Base-by-base conservation (phyloP, 768 basidiomycete genomes). In the Austroboletus festivus region DNA sequence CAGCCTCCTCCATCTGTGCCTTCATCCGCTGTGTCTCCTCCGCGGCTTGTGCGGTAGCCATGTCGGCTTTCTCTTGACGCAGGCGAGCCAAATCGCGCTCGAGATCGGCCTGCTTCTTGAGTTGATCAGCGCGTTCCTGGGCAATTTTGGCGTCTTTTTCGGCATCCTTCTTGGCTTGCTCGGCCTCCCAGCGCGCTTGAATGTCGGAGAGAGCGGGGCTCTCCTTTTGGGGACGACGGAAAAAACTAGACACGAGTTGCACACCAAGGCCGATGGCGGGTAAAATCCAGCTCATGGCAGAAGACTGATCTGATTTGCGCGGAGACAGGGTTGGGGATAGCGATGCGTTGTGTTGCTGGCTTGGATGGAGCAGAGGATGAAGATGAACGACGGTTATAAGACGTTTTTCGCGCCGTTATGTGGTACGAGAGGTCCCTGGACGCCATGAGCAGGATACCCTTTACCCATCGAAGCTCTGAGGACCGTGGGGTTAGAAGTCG, bases 131-230 rank as follows among this genome's bases (percentile, higher is more conserved):
- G 26, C 44, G 42, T 8, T 39, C 50, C 19, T 16, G 31, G 2
- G 59, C 51, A 3, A 31, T 40, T 22, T 9, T 46, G 6, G 28
- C 61, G 2, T 38, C n/a, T 9, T 42, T 7, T 19, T 54, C 53
- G 0, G 53, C 55, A 1, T 33, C 20, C 20, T 11, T 23, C 34
- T 28, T 41, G 1, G 53, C 53, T 18, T 37, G 24, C 24, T 57
- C 52, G 5, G 48, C 54, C 1, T 16, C 10, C 0, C 48, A 34
- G 4, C 42, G 60, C 3, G 40, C 42, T 12, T 44, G 40, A 3
- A 60, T 53, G 0, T 22, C 44, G 3, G 24, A 23, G 11, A 62
- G 24, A 3, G 56, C 47, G 2, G 53, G 60, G 24, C 58, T 61
- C 26, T n/a, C 18, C 18, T 12, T 34, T 21, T 45, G 13, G 1